phyloP scores from a whole-genome alignment of 306 rosid genomes.

The Cajanus cajan region DNA sequence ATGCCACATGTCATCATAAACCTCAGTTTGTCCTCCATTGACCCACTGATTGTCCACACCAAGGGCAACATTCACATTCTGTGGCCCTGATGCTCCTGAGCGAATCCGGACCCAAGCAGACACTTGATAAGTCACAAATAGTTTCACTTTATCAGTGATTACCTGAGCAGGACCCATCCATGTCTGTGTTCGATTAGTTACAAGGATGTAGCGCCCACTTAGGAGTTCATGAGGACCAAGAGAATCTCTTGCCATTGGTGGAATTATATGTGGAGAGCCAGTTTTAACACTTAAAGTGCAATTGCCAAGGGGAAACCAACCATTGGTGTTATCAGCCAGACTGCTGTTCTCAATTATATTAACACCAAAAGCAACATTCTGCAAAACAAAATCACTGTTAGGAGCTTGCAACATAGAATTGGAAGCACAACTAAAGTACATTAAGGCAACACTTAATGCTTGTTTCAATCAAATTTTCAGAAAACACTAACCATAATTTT shows the following conservation, averaged over 20 bases:
- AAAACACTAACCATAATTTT: conserved; percentile 9
- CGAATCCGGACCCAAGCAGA: conserved; percentile 91
- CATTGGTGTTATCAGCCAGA: conserved; percentile 67
- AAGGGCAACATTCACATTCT: conserved; percentile 81
- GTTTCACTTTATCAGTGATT: conserved; percentile 78
- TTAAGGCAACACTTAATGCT: neutral
- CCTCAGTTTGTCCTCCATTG: conserved; percentile 87
- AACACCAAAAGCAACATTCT: conserved; percentile 72
- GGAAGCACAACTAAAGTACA: conserved; percentile 7
- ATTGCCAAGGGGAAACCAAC: conserved; percentile 92
- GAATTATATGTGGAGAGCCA: conserved; percentile 87
- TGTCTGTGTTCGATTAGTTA: conserved; percentile 76
- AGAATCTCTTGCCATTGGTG: conserved; percentile 96
- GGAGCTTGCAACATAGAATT: neutral
- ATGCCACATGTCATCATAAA: conserved; percentile 68
- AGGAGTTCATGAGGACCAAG: conserved; percentile 75
- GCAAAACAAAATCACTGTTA: conserved; percentile 32
- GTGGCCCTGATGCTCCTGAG: conserved; percentile 70
- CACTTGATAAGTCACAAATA: conserved; percentile 85
- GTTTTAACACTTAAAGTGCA: conserved; percentile 72
- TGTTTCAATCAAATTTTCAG: neutral
- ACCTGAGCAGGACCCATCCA: conserved; percentile 99
- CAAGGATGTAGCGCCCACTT: conserved; percentile 73
- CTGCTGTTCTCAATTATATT: conserved; percentile 81
- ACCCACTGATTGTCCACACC: conserved; percentile 95